Base-by-base conservation (phyloP, 192 early-diverging fungal genomes). In the Umbelopsis isabellina region DNA sequence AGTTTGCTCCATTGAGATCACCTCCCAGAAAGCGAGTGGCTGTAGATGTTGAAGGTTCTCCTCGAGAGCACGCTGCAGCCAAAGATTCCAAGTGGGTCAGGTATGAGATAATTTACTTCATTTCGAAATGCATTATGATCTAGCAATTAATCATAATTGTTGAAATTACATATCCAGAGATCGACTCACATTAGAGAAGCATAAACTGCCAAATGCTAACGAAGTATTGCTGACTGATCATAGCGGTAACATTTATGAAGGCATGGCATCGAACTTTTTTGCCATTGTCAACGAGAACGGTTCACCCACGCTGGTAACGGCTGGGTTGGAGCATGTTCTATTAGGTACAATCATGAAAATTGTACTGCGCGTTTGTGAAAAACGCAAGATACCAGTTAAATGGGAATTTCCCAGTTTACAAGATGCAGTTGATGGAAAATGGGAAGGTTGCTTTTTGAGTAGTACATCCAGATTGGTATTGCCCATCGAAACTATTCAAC, bases 21-120 rank as follows among this genome's bases (percentile, higher is more conserved):
- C 80, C 76, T 44, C 22, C 53, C 3, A 47, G 41, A 6, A 30
- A 69, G 16, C 50, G 73, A 49, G 70, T 66, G 49, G 78, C 53
- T 45, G 87, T 91, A 3, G 72, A 82, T 16, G 46, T 90, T 10
- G 78, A 82, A 49, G 87, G 87, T 44, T 66, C 83, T 12, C 86
- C 86, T 12, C 73, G 91, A 49, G 75, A 76, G 0, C 53, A 72
- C 18, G 83, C 91, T 0, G 66, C 68, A 21, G 82, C 84, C n/a
- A 93, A 93, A 71, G 89, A 93, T 73, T 90, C 91, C 1, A 81
- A 89, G 67, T 93, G 91, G 91, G 79, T 90, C 33, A 70, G 77
- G 87, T 88, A 82, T 37, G 52, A 64, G 44, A 44, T 23, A 46
- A 18, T 16, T 20, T 20, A 16, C 22, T 12, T 4, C 16, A 8